phyloP scores from a whole-genome alignment of 2,329 filamentous ascomycete species.

The Monilinia laxa region DNA sequence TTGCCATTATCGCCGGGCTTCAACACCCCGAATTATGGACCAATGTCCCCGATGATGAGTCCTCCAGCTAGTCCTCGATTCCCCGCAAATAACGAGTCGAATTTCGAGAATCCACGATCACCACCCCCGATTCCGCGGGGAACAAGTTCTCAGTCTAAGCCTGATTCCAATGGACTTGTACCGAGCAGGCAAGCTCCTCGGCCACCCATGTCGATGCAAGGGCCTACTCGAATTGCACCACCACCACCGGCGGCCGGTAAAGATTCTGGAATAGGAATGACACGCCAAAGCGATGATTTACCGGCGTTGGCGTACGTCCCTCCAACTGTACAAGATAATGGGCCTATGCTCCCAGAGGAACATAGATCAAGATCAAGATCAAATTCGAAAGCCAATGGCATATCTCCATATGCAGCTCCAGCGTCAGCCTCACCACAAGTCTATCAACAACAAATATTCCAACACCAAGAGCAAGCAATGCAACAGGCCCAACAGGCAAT shows the following conservation, averaged over 20 bases:
- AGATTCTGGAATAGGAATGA: conserved; percentile 64
- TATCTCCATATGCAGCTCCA: conserved; percentile 40
- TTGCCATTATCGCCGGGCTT: conserved; percentile 43
- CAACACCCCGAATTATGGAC: conserved; percentile 56
- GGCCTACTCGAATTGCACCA: conserved; percentile 59
- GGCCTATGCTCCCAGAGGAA: conserved; percentile 61
- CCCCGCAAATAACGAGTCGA: conserved; percentile 84
- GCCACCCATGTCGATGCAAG: conserved; percentile 73
- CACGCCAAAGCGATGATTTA: conserved; percentile 57
- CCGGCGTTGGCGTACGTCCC: conserved; percentile 41
- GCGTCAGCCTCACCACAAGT: conserved; percentile 39
- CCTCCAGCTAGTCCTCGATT: conserved; percentile 84
- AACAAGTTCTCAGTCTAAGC: conserved; percentile 45
- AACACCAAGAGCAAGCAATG: conserved; percentile 84
- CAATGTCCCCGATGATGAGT: conserved; percentile 52
- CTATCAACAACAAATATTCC: conserved; percentile 63
- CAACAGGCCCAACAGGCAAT: conserved; percentile 44
- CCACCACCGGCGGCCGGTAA: conserved; percentile 57
- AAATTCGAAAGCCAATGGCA: conserved; percentile 61
- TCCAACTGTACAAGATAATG: conserved; percentile 32
- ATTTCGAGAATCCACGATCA: conserved; percentile 94
- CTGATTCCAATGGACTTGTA: conserved; percentile 60
- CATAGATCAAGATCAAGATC: conserved; percentile 68
- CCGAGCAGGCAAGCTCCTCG: conserved; percentile 84
- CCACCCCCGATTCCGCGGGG: conserved; percentile 78